Conservation (phyloP, 192 early-diverging fungal genomes). For the Coemansia asiatica region DNA sequence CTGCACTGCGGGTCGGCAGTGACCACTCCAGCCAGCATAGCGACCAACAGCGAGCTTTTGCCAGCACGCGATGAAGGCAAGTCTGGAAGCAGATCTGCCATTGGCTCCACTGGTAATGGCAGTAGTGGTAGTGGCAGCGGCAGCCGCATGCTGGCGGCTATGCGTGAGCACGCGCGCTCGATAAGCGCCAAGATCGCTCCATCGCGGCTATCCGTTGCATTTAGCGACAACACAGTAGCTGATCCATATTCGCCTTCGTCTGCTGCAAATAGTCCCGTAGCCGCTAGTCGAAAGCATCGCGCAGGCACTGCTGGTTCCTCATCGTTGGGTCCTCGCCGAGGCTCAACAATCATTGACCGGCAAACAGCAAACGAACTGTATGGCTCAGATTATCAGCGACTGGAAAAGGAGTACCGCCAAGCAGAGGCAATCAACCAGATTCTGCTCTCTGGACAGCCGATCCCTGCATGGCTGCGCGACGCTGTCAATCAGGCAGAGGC, state of each 20-base stretch:
- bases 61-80: not conserved
- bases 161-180: constrained; percentile 45
- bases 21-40: constrained; percentile 32
- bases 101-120: not conserved
- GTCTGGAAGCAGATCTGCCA: not conserved
- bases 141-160: constrained; percentile 21
- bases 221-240: constrained; percentile 21
- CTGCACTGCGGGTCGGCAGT: constrained; percentile 8
- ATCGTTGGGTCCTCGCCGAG: not conserved
- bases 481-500: constrained; percentile 41
- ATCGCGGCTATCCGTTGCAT: constrained; percentile 30
- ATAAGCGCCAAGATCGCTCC: constrained; percentile 32
- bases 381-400: constrained; percentile 31
- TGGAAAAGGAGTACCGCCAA: constrained; percentile 52
- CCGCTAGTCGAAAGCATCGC: constrained; percentile 14
- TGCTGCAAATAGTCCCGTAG: not conserved
- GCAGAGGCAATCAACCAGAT: constrained; percentile 55
- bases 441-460: constrained; percentile 48
- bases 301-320: constrained; percentile 9
- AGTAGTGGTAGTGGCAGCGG: not conserved
- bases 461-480: constrained; percentile 50
- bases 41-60: constrained; percentile 18
- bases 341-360: constrained; percentile 10
- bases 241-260: not conserved
- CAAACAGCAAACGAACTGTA: constrained; percentile 26